Evolutionary conservation across 164 flowering plant genomes (phyloP).

Genomic region (Tetrastigma voinierianum): DNA sequence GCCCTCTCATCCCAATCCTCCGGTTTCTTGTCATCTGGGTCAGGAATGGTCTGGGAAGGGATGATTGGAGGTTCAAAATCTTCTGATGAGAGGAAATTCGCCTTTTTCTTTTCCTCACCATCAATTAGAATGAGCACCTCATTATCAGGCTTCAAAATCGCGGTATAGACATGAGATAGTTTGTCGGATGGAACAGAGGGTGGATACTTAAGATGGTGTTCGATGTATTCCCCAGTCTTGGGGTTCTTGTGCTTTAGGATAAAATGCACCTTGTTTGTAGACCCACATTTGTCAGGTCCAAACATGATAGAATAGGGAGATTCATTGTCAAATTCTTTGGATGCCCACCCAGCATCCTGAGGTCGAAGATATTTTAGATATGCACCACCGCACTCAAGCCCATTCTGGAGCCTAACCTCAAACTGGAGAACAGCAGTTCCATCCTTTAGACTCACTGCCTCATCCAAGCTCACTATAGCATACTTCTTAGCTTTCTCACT

Average conservation of each 20-base stretch:
- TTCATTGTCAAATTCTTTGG: slow-evolving; percentile 83
- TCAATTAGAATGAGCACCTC: slow-evolving; percentile 69
- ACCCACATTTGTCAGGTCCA: slow-evolving; percentile 98
- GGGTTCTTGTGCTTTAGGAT: slow-evolving; percentile 95
- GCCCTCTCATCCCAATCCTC: slow-evolving; percentile 99
- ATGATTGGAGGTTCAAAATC: slow-evolving; percentile 91
- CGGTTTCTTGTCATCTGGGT: slow-evolving; percentile 94
- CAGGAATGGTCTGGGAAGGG: slow-evolving; percentile 85
- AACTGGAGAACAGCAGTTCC: slow-evolving; percentile 75
- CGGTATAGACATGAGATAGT: slow-evolving; percentile 84
- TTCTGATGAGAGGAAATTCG: slow-evolving; percentile 64
- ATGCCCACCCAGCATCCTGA: slow-evolving; percentile 90
- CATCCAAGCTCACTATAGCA: too few species aligned
- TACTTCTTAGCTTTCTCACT: slow-evolving; percentile 92
- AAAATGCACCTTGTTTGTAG: slow-evolving; percentile 94
- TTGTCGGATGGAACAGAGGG: slow-evolving; percentile 92
- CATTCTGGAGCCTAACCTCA: slow-evolving; percentile 87
- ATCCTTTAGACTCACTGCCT: slow-evolving; percentile 64
- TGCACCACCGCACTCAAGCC: slow-evolving; percentile 98
- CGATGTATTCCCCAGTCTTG: slow-evolving; percentile 80
- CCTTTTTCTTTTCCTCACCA: slow-evolving; percentile 92
- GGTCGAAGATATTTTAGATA: slow-evolving; percentile 94
- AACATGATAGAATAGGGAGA: slow-evolving; percentile 96
- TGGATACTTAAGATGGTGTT: slow-evolving; percentile 90
- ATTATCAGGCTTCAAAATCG: slow-evolving; percentile 74